Evolutionary conservation across 2,329 filamentous ascomycete genomes (phyloP), one percentile per base, ranked within the genome.

Genomic region (Zymoseptoria pseudotritici): DNA sequence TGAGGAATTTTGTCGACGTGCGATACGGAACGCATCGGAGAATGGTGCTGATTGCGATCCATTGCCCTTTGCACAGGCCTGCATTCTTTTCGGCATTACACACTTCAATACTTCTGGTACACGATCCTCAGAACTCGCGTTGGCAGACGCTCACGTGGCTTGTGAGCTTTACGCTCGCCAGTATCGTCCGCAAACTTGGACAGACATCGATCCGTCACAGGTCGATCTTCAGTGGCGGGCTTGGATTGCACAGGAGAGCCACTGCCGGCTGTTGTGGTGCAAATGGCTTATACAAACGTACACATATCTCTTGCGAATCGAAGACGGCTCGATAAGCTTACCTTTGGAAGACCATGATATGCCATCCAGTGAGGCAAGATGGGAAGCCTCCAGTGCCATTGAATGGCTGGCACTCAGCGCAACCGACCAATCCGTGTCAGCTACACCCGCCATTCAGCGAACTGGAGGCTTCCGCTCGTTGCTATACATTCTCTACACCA

Each of bases 61-160:
- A 1, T 52, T 61, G 31, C 52, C 59, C 11, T 51, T 61, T 2
- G 59, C 52, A 1, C 59, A 61, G 31, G 56, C 59, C 11, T 61
- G 54, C 8, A 52, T 61, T 9, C 56, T 61, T 11, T 51, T 54
- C 22, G 56, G 52, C 22, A 51, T 61, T n/a, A 36, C 53, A 7
- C 59, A 53, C 11, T 20, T 61, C 51, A 24, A 17, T 21, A 29
- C 22, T 10, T 20, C 53, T 17, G 10, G 9, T 2, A 11, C 10
- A 54, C 26, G 19, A 11, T n/a, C 22, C 22, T 29, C 10, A 21
- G 21, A 31, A 24, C n/a, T 21, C 17, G 11, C 20, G 6, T 22
- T 53, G 21, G 49, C 24, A 22, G 31, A 36, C 2, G 22, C 31
- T n/a, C 56, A 21, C 53, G 49, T 52, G 49, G 50, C 55, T 24